These are phyloP conservation scores for Scheffersomyces cryptocercus DNA, from an alignment of 1,139 yeast species.

Conservation along the genomic window DNA sequence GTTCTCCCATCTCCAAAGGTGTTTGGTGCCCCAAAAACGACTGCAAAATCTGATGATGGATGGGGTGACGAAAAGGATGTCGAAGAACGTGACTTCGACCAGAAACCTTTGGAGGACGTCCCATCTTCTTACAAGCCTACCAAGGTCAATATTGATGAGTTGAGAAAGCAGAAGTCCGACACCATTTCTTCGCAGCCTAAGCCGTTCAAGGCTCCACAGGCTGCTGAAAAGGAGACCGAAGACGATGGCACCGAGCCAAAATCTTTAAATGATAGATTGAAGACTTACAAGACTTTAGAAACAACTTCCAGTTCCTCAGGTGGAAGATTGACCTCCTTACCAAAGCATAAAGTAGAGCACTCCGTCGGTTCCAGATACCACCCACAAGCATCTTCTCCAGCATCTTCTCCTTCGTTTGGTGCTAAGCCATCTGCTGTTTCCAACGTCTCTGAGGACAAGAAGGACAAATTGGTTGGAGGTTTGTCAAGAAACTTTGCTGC, in stretches of 20 bases:
- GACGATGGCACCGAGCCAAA: slow-evolving; percentile 32
- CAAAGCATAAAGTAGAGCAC: slow-evolving; percentile 61
- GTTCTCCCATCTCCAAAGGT: slow-evolving; percentile 16
- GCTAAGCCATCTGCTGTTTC: slow-evolving; percentile 10
- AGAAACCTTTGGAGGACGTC: slow-evolving; percentile 60
- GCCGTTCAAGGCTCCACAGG: slow-evolving; percentile 24
- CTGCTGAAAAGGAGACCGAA: slow-evolving; percentile 15
- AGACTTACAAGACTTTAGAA: slow-evolving; percentile 29
- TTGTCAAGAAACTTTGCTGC: slow-evolving; percentile 69
- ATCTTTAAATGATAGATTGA: slow-evolving; percentile 46
- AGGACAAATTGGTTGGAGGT: slow-evolving; percentile 61
- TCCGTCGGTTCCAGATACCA: slow-evolving; percentile 55
- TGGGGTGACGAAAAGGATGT: slow-evolving; percentile 68
- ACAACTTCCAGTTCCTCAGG: slow-evolving; percentile 15
- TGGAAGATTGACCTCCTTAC: slow-evolving; percentile 61
- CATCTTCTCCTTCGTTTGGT: slow-evolving; percentile 53
- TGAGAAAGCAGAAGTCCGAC: slow-evolving; percentile 49
- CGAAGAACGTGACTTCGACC: slow-evolving; percentile 66
- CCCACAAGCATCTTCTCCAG: slow-evolving; percentile 42
- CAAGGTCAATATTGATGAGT: slow-evolving; percentile 44
- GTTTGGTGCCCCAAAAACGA: slow-evolving; percentile 13
- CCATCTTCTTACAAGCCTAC: slow-evolving; percentile 75
- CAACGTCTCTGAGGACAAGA: slow-evolving; percentile 23
- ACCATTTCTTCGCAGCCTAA: slow-evolving; percentile 46
- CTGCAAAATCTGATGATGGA: slow-evolving; percentile 50